Evolutionary conservation across 495 filamentous ascomycete species (phyloP).

Genomic region (Penicillium daleae): DNA sequence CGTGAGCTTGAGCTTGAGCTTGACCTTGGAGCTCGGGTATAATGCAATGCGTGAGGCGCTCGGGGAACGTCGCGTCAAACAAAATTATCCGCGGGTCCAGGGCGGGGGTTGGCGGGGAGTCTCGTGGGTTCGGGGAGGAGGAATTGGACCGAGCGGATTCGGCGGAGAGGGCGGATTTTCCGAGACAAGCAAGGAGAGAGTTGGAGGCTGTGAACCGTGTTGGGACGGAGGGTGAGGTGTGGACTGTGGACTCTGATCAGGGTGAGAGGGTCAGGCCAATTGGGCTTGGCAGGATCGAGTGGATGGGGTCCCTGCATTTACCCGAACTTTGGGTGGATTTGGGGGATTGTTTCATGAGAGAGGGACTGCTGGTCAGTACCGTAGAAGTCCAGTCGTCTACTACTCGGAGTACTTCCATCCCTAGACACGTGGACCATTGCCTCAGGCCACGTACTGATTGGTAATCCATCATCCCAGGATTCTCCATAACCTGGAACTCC

Average conservation of each 20-base stretch:
- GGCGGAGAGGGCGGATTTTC: neutral
- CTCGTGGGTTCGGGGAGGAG: neutral
- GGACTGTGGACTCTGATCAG: neutral
- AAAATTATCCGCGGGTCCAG: conserved; percentile 23
- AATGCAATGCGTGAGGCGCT: conserved; percentile 8
- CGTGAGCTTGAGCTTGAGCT: neutral
- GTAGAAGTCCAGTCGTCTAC: too few relatives aligned
- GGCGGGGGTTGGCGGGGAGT: neutral
- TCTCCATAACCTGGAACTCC: too few relatives aligned
- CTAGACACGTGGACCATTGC: neutral
- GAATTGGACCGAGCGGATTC: conserved; percentile 23
- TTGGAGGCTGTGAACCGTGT: conserved; percentile 16
- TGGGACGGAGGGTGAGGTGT: conserved; percentile 6
- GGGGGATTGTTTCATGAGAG: too few relatives aligned
- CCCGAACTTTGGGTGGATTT: conserved; percentile 11
- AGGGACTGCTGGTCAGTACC: too few relatives aligned
- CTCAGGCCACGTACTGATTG: too few relatives aligned
- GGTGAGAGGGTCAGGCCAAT: neutral
- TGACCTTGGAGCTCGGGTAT: conserved; percentile 28
- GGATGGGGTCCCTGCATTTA: conserved; percentile 22
- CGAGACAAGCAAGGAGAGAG: neutral
- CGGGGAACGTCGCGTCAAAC: conserved; percentile 9
- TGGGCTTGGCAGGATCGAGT: neutral
- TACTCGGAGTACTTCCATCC: too few relatives aligned
- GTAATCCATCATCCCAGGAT: neutral